phyloP scores from a whole-genome alignment of 2,329 filamentous ascomycete species.

The Aspergillus cejpii region DNA sequence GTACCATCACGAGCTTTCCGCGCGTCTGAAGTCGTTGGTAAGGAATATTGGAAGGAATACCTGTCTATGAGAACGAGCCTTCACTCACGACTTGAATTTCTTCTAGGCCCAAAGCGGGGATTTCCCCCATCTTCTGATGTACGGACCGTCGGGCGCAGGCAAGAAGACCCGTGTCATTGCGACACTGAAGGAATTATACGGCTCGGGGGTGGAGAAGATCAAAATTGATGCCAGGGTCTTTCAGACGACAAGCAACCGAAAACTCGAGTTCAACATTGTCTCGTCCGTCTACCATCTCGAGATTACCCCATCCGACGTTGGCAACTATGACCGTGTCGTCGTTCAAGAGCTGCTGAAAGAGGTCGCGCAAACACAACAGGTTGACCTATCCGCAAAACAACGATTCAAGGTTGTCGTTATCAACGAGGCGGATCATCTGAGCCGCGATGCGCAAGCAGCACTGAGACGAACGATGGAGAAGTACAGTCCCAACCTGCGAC shows the following conservation, averaged over 20 bases:
- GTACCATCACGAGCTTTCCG: conserved; percentile 84
- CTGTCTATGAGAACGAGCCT: not conserved
- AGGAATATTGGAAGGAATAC: conserved; percentile 5
- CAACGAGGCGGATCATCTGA: conserved; percentile 95
- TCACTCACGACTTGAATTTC: conserved; percentile 12
- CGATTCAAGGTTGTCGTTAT: conserved; percentile 98
- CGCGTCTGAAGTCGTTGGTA: conserved; percentile 79
- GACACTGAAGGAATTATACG: conserved; percentile 90
- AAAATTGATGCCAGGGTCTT: conserved; percentile 98
- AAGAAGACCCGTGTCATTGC: conserved; percentile 97
- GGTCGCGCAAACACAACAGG: conserved; percentile 96
- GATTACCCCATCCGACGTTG: conserved; percentile 94
- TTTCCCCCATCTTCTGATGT: conserved; percentile 95
- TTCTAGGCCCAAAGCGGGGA: conserved; percentile 86
- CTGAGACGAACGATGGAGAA: conserved; percentile 97
- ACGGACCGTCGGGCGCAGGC: conserved; percentile 90
- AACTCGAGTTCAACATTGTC: conserved; percentile 98
- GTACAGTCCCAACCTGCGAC: conserved; percentile 86
- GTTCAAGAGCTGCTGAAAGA: conserved; percentile 94
- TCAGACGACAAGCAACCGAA: conserved; percentile 90
- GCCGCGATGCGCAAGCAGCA: conserved; percentile 89
- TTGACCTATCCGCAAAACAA: conserved; percentile 85
- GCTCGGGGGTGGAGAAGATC: conserved; percentile 97
- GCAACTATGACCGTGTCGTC: conserved; percentile 92
- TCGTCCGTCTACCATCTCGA: conserved; percentile 96